Evolutionary conservation across 1,139 yeast species (phyloP), one percentile per base, ranked within the genome.

Genomic region (Yamadazyma atmosphaerica): DNA sequence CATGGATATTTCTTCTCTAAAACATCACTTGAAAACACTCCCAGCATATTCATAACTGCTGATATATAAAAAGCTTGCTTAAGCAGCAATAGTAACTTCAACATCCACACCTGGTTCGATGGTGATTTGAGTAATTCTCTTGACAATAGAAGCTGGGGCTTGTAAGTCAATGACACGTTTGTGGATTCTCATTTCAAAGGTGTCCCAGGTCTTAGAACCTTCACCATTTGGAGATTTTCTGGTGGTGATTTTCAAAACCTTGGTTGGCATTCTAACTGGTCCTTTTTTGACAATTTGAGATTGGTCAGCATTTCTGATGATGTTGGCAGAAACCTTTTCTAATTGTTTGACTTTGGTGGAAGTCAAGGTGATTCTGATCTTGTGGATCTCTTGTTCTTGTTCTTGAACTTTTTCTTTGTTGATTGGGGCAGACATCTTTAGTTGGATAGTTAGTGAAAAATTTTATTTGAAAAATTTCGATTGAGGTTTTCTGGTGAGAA

Each of bases 141-240:
- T 88, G 74, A 94, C 96, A 59, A 84, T 75, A 56, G 81, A 78
- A 67, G 96, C 88, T 72, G 97, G 96, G 58, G 98, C 96, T 79
- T 87, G 94, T 74, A 94, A 83, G 81, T 92, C 97, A 67, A 92
- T 88, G 74, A 88, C 85, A 79, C 99, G 90, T 94, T 94, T 94
- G 96, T 94, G 98, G 81, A 94, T 89, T 85, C 98, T 89, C 96
- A 94, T 87, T 82, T 94, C 98, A 75, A 83, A 94, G 64, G 95
- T 79, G 74, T 94, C 99, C 97, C 97, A 94, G 65, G 99, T 94
- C 90, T 94, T 92, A 64, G 98, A 92, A 90, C 99, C 99, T 82
- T 94, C 98, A 90, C 99, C 99, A 76, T 94, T 94, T 67, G 99
- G 99, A 69, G 98, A 85, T 89, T 94, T 94, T 87, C 99, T 90